Base-by-base conservation (phyloP, 148 eudicot genomes). In the Gaultheria prostrata region DNA sequence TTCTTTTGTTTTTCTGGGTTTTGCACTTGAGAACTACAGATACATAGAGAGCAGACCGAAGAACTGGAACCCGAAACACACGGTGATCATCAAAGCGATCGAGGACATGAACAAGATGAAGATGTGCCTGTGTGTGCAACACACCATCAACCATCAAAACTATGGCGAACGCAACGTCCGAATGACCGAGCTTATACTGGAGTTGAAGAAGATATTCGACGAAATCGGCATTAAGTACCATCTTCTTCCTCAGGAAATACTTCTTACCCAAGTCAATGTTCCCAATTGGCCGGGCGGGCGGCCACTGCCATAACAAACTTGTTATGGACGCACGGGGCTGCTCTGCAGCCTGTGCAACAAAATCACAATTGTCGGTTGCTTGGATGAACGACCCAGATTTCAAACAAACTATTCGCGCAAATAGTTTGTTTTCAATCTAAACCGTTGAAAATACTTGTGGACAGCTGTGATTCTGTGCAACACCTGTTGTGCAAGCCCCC, bases 101-200 rank as follows among this genome's bases (percentile, higher is more conserved):
- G 88, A 88, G 80, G 87, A 92, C 59, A 57, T 89, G 82, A 85
- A 90, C 82, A 86, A 82, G 82, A 83, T 93, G 92, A 91, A 87
- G 84, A 89, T 93, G 94, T 77, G 71, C 49, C 78, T 93, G 13
- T 78, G 86, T 4, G 94, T 92, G 65, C 90, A 89, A 79, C 95
- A 92, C 87, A 92, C 93, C 18, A 91, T 92, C 76, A 93, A 93
- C 88, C 93, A 92, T 84, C 97, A 93, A 72, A 90, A 92, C 79
- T 91, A 79, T 24, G 88, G 86, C n/a, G 93, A 92, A 78, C 83
- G 91, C 17, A 86, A 82, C 54, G 13, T 24, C 24, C 86, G 94
- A 1, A 80, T 87, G 46, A 86, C 95, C 5, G 95, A 92, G 8
- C 94, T 93, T 11, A 56, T 92, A 6, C 80, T 93, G 14, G 93